Base-by-base conservation (phyloP, 1,139 yeast genomes). In the Geotrichum carabidarum region DNA sequence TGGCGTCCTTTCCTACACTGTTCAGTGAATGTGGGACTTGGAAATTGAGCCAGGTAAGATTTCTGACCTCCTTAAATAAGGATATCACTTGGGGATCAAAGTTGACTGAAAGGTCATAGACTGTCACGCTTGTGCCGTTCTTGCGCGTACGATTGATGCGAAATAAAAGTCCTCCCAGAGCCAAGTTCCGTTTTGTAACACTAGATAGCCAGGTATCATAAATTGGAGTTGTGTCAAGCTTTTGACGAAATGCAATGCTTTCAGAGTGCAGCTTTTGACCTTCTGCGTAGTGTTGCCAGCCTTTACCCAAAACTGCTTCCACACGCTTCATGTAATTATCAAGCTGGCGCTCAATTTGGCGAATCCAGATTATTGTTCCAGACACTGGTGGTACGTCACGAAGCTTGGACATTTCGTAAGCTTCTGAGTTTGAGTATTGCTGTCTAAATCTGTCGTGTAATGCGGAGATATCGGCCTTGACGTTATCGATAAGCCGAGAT, bases 271-370 rank as follows among this genome's bases (percentile, higher is more conserved):
- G 78, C 59, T 78, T 80, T 53, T 76, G 78, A 0, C 96, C 97
- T 50, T 84, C 83, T 0, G 91, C 82, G 62, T 84, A 87, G 44
- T 80, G 76, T 50, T 72, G 74, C 97, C 97, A 91, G 34, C 83
- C 85, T 12, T 73, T 65, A 0, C 97, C 96, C 9, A 91, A 74
- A 1, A 83, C 75, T 12, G 75, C 66, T 49, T 78, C 80, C 8
- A 82, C 70, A 43, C 79, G 72, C 9, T 68, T 63, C 55, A 74
- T 64, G 31, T 81, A 66, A 43, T 68, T 68, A 11, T 71, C 68
- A 2, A 82, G 62, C 54, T 77, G 78, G 30, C 68, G 61, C 40
- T 73, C 75, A 9, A 81, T 70, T 60, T 81, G 83, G 27, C 70
- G 71, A 14, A 77, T 76, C 81, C 84, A 79, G 2, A 78, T 65